A percentile compares a stretch with the other conserved stretches of the same genome.
Evolutionary conservation across 106 monocot genomes (phyloP).

Genomic region (Gastrodia elata): DNA sequence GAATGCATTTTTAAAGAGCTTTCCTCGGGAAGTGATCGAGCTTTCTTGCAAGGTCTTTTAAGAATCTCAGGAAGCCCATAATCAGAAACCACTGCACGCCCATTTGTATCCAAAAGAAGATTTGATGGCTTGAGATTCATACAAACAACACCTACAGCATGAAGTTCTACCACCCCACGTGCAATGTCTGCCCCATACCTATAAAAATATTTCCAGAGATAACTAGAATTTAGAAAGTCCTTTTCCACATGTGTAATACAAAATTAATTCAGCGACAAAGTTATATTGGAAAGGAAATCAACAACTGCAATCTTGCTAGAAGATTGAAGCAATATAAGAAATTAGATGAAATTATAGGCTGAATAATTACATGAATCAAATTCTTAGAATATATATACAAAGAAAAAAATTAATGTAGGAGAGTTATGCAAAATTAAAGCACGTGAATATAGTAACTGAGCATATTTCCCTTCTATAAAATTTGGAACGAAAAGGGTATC

Average conservation of each 20-base stretch:
- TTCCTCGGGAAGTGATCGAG: conserved; percentile 40
- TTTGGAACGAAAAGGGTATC: background rate
- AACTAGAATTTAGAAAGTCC: background rate
- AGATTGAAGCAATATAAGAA: background rate
- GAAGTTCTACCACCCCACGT: conserved; percentile 95
- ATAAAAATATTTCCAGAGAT: conserved; percentile 14
- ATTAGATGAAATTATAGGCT: background rate
- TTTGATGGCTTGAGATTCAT: conserved; percentile 98
- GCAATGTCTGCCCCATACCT: conserved; percentile 99
- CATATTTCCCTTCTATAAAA: background rate
- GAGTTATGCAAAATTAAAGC: background rate
- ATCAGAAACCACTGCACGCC: conserved; percentile 79
- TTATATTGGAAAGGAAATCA: background rate
- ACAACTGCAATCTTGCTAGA: background rate
- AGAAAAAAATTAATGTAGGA: background rate
- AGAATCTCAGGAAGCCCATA: conserved; percentile 93
- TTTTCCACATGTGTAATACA: background rate
- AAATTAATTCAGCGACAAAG: background rate
- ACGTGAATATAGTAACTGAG: background rate
- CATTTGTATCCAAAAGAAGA: conserved; percentile 75
- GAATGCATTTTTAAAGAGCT: conserved; percentile 59
- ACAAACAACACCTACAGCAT: conserved; percentile 89
- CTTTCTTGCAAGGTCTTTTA: conserved; percentile 72
- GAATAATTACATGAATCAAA: background rate
- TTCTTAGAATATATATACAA: background rate